Conservation (phyloP, 2,329 filamentous ascomycete species). For the Fusarium irregulare region DNA sequence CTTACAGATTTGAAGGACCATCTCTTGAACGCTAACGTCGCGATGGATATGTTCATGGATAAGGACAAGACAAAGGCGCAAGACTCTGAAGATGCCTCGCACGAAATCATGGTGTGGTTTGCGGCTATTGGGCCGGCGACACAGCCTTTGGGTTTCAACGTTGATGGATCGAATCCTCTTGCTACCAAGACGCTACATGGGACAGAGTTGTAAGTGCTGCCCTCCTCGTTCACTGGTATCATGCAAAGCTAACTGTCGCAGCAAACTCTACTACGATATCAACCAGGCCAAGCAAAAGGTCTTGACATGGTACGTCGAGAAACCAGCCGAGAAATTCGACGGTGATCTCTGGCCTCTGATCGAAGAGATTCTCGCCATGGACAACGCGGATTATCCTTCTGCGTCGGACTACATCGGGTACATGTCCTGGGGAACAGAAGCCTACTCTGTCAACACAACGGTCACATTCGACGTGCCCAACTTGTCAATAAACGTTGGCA, state of each 20-base stretch:
- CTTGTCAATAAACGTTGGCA: conserved; percentile 53
- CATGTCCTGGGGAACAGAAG: conserved; percentile 63
- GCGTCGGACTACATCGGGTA: conserved; percentile 62
- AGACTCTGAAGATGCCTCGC: conserved; percentile 56
- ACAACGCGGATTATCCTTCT: conserved; percentile 52
- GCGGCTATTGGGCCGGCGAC: conserved; percentile 59
- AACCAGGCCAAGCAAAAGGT: conserved; percentile 59
- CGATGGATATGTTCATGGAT: conserved; percentile 69
- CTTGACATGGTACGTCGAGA: conserved; percentile 60
- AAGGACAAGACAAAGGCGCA: conserved; percentile 53
- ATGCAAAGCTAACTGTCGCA: conserved; percentile 7
- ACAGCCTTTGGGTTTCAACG: conserved; percentile 58
- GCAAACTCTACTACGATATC: conserved; percentile 55
- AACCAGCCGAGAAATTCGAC: conserved; percentile 54
- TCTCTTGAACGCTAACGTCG: conserved; percentile 65
- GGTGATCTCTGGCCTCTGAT: conserved; percentile 61
- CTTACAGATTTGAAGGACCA: conserved; percentile 48
- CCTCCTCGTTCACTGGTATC: background rate
- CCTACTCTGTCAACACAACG: conserved; percentile 55
- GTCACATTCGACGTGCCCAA: conserved; percentile 62
- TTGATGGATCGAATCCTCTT: conserved; percentile 45
- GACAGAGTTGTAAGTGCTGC: conserved; percentile 55
- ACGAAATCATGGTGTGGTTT: conserved; percentile 70
- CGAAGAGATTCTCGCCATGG: conserved; percentile 52
- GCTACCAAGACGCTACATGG: conserved; percentile 54